phyloP scores from a whole-genome alignment of 441 rosid genomes.

The Populus hybrid region DNA sequence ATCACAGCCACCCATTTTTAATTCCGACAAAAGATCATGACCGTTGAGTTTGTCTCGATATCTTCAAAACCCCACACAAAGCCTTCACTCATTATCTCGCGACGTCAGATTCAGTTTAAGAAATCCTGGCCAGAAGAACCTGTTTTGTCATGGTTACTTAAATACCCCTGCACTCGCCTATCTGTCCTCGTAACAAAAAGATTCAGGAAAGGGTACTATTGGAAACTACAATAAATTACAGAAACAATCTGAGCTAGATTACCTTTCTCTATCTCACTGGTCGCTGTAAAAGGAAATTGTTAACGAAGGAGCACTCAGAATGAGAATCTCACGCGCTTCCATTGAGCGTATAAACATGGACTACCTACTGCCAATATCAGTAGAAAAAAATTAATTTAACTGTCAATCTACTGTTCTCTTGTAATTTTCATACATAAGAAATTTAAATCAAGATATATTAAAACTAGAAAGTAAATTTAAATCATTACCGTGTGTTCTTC shows the following conservation, averaged over 20 bases:
- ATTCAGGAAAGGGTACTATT: conserved; percentile 23
- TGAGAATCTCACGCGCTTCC: conserved; percentile 8
- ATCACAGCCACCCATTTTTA: conserved; percentile 12
- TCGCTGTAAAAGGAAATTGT: conserved; percentile 35
- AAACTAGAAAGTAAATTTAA: no score
- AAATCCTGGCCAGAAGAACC: conserved; percentile 37
- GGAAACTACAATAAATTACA: conserved; percentile 8
- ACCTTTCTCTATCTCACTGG: conserved; percentile 49
- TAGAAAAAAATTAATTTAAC: no score
- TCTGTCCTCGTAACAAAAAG: background rate
- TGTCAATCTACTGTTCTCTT: background rate
- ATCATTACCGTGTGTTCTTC: background rate
- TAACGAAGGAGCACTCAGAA: conserved; percentile 4
- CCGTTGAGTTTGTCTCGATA: conserved; percentile 53
- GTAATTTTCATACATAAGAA: no score
- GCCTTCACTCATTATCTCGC: conserved; percentile 42
- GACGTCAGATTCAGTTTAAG: conserved; percentile 59
- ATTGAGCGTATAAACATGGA: background rate
- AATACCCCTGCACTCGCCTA: no score
- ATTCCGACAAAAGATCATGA: conserved; percentile 31
- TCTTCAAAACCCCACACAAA: conserved; percentile 33
- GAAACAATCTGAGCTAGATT: conserved; percentile 42
- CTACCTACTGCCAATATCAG: background rate
- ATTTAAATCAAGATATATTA: no score
- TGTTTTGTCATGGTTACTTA: conserved; percentile 14